Evolutionary conservation across 768 basidiomycete species (phyloP), one percentile per base, ranked within the genome.

Genomic region (Rubroboletus satanas): DNA sequence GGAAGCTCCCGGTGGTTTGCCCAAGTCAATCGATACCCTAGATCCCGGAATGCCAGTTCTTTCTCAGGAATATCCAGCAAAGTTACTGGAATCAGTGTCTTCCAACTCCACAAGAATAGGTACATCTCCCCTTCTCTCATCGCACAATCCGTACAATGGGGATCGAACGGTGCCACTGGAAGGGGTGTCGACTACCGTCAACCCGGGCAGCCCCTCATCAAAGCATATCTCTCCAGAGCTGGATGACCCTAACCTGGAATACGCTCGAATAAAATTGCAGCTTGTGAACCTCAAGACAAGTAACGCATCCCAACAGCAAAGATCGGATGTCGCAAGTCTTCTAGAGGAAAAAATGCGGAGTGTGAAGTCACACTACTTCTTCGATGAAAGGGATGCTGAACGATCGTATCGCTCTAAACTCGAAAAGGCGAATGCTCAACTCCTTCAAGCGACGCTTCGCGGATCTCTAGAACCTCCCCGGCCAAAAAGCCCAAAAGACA

Each of bases 371-470:
- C 75, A 86, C 66, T 90, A 90, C 60, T 80, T 90, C 52, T 93
- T 93, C 63, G 78, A 88, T 52, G 77, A 82, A 61, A 74, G 72
- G 51, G 85, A 88, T 56, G 89, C 88, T 2, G 78, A 87, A 61
- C 74, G 70, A 5, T 66, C 76, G 23, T 90, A 85, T 68, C 74
- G 69, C 29, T 69, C 71, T 17, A 81, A 85, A 64, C 79, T 81
- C 29, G 71, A 79, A 41, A 81, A 80, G 59, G 73, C 71, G 21
- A 78, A 84, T 29, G 66, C 72, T 21, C 56, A 62, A 12, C 65
- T 71, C 7, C 76, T 88, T 7, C 74, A 78, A 58, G 74, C 77
- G 29, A 73, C 52, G 37, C 65, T 80, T 45, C 76, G 78, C 8
- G 73, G 72, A 10, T 52, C 49, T 32, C 18, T 42, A 17, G 53